Evolutionary conservation across 2,329 filamentous ascomycete species (phyloP), one percentile per base, ranked within the genome.

Genomic region (Thermothelomyces thermophilus): DNA sequence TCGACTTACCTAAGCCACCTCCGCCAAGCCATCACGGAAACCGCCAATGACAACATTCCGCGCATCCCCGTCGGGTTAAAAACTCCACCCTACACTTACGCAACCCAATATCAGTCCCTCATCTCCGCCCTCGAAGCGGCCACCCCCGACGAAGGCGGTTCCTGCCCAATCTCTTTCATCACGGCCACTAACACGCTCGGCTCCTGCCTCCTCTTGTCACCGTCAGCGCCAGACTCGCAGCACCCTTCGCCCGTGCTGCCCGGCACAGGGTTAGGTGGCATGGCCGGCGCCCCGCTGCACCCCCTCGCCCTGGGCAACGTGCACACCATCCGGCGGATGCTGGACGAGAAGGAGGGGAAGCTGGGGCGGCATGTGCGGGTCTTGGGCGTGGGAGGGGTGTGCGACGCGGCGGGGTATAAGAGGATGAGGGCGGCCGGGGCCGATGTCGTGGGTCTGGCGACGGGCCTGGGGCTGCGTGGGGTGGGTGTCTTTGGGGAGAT

Each of bases 291-390:
- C 10, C 76, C 84, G 16, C 67, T 91, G 37, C 87, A 90, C 65
- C 82, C 85, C 0, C 68, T 91, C 0, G 83, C 86, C 0, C 65
- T 91, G 26, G 87, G 87, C 0, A 91, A 90, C 58, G 86, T 90
- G 28, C 72, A 71, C n/a, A 83, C 78, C 1, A 73, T 91, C n/a
- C 68, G 82, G 17, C 65, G 63, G 17, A 62, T 86, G 66, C 64
- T 90, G 14, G 77, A 83, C 56, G 64, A 67, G 30, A 60, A 69
- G 0, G 26, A n/a, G 51, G 65, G 48, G 1, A 57, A 58, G 33
- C 64, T 87, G 41, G 65, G 14, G 1, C 6, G 65, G 9, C 69
- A 74, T n/a, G 70, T 90, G 20, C 69, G 70, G 14, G 71, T 90
- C 26, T 80, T 90, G 48, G 87, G 87, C 0, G 77, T 87, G 0